Base-by-base conservation (phyloP, 2,329 filamentous ascomycete genomes). In the Pseudocercospora pini-densiflorae region DNA sequence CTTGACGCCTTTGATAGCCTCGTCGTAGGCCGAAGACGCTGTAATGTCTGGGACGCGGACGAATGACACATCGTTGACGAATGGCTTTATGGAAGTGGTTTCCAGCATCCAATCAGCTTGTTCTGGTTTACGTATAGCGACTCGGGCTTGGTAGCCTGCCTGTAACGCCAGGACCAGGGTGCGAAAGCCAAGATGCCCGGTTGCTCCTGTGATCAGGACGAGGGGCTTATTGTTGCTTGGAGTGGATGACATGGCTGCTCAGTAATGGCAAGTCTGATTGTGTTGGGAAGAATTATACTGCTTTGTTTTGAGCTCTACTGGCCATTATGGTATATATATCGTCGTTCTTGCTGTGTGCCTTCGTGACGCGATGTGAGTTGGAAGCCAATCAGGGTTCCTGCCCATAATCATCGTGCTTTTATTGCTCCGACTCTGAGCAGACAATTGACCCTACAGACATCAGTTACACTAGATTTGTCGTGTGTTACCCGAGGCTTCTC, bases 121-220 rank as follows among this genome's bases (percentile, higher is more conserved):
- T 19, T 67, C 61, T 19, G 59, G 40, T 29, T 59, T 58, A 49
- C 71, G 67, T 45, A 72, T 53, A 33, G 64, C 67, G 24, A 70
- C 40, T 21, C 70, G 65, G n/a, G 70, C 66, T n/a, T 62, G 61
- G 29, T 72, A 70, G 21, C 71, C 70, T 19, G 71, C 64, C 63
- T 66, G 49, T 7, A 73, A 67, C 9, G 68, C 65, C 1, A 59
- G 40, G n/a, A 70, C 65, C 5, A 74, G 67, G 1, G 72, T 70
- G 49, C 76, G 71, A 6, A 73, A 74, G 19, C 75, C 75, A 10
- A 77, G 71, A 65, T 74, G 74, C 49, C 75, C 75, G 21, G 74
- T 74, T 3, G 36, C 36, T 40, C 36, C 36, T 40, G 36, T 40
- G 5, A n/a, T 40, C 36, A 40, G 36, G 31, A 33, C 31, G 31